Evolutionary conservation across 306 rosid genomes (phyloP), one percentile per base, ranked within the genome.

Genomic region (Parietaria judaica): DNA sequence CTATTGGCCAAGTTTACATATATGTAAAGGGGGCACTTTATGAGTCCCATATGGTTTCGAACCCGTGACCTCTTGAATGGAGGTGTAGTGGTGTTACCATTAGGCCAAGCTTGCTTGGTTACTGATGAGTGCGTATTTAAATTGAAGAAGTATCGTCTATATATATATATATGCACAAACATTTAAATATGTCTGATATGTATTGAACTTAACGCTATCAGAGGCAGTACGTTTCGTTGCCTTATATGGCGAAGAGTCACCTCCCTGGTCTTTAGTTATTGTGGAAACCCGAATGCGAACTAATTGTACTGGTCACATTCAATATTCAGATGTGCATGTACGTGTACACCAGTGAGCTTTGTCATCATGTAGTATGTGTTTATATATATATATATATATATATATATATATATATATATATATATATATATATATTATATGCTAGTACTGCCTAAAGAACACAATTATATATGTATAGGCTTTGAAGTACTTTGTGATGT

Each of bases 191-290:
- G 34, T 54, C 10, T 31, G 58, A 38, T 23, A 8, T 12, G 2
- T 23, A 0, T 4, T 11, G 58, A 6, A 13, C 17, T 17, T 39
- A 7, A 39, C 44, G 44, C 44, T 39, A 39, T 39, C 44, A 54
- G 31, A 54, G 4, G 7, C 7, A 11, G 46, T 56, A 56, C 61
- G 36, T 56, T 37, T 56, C 16, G 14, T 56, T 17, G 38, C 23
- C 16, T 58, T 36, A 58, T 14, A n/a, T 37, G 61, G 23, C 37
- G 62, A 58, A 38, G 34, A 36, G 13, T 58, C 62, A 36, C 62
- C 14, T 58, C 62, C 48, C 12, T 38, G 8, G 38, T 58, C 62
- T 58, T 38, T 37, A 5, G 34, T 8, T 58, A 58, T 23, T 8
- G 1, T 34, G 48, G 5, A 13, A 45, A 58, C 36, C 61, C 6